Base-by-base conservation (phyloP, 345 rosid genomes). In the Ricinus communis region DNA sequence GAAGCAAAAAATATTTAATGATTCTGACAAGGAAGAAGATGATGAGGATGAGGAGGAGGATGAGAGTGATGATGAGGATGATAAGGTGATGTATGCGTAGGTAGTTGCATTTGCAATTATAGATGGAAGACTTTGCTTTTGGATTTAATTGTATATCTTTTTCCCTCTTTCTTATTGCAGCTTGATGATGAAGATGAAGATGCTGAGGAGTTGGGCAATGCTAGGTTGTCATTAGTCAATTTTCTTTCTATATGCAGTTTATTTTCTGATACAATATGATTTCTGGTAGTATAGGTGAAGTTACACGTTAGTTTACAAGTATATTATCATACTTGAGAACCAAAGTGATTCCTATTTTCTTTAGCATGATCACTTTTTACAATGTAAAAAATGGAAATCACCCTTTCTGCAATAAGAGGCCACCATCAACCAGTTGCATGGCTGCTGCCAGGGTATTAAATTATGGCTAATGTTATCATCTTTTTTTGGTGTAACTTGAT, bases 111-210 rank as follows among this genome's bases (percentile, higher is more conserved):
- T 31, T 31, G 12, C 14, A 8, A 25, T 16, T 47, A 5, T 49
- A 7, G n/a, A 28, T 18, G 8, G 33, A 33, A 33, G 11, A 22
- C 49, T 4, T 8, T 41, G 22, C 8, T 13, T 40, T 69, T 16
- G 3, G 58, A 15, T 21, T 28, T 56, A 13, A 3, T 18, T 16
- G 21, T 18, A 25, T n/a, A n/a, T n/a, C n/a, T n/a, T 16, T 41
- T 70, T 16, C n/a, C 5, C 8, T 18, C 38, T 61, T 9, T 14
- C 0, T 45, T 19, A 16, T 55, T 76, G 75, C 87, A 91, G 97
- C 78, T 87, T 62, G 77, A 66, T 8, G 81, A 75, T 45, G 65
- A 66, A 21, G 76, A 57, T 12, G 90, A 79, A 45, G 87, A 82
- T 9, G 69, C 54, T 10, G 82, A 74, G 30, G 66, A 79, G 59